Evolutionary conservation across 805 yeast genomes (phyloP).

Genomic region (Wickerhamiella kurtzmanii): DNA sequence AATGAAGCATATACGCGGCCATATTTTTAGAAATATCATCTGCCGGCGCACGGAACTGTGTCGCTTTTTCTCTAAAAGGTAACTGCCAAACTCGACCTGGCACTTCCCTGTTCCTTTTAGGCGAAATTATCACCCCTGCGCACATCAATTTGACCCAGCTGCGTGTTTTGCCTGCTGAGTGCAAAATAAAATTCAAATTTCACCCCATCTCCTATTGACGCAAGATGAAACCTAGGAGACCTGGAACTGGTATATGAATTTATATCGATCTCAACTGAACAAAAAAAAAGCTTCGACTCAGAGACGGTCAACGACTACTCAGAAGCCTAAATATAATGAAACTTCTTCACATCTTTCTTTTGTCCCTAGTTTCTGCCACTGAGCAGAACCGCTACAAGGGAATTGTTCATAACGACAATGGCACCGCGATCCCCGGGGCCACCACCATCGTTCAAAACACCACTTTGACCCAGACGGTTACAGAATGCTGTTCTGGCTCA

Average conservation of each 20-base stretch:
- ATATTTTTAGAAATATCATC: not conserved
- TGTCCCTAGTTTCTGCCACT: not conserved
- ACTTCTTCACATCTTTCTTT: not conserved
- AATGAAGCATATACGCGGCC: too few relatives aligned
- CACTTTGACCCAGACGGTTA: not conserved
- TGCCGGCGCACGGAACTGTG: not conserved
- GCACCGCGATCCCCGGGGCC: not conserved
- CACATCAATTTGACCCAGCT: not conserved
- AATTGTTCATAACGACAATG: not conserved
- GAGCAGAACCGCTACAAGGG: not conserved
- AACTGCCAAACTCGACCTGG: not conserved
- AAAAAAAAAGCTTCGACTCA: too few relatives aligned
- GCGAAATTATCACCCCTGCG: not conserved
- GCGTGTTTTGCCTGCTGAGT: not conserved
- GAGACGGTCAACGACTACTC: too few relatives aligned
- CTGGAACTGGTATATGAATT: not conserved
- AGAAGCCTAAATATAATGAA: not conserved
- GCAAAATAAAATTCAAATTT: not conserved
- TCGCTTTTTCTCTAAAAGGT: not conserved
- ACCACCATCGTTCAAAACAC: not conserved
- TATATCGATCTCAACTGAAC: not conserved
- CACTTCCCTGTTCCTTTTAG: not conserved
- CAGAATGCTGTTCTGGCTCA: not conserved
- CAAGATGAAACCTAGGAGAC: not conserved
- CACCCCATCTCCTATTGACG: not conserved